phyloP scores from a whole-genome alignment of 129 eudicot species.

The Tanacetum coccineum region DNA sequence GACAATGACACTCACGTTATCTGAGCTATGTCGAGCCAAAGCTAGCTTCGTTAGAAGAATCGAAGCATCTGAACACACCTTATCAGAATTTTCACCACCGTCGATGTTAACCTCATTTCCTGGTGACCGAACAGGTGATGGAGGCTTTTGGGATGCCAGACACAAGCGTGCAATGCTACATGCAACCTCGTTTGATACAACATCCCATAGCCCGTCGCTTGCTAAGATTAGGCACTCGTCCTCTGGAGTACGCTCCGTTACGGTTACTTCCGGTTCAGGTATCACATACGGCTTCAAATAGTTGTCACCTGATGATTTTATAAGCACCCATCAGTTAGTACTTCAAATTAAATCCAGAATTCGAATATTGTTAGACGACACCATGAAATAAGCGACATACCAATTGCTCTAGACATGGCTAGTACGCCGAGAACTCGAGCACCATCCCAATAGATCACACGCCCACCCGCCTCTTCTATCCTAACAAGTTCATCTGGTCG shows the following conservation, averaged over 20 bases:
- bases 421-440: conserved; percentile 81
- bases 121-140: conserved; percentile 44
- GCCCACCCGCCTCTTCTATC: conserved; percentile 83
- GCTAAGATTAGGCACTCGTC: conserved; percentile 84
- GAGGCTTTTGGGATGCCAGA: conserved; percentile 37
- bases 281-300: conserved; percentile 86
- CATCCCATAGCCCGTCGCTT: conserved; percentile 94
- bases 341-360: not conserved
- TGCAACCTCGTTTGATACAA: conserved; percentile 79
- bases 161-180: conserved; percentile 86
- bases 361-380: not conserved
- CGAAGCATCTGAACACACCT: conserved; percentile 90
- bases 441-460: conserved; percentile 93
- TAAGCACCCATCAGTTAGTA: not conserved
- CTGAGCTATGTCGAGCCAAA: conserved; percentile 70
- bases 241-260: conserved; percentile 59
- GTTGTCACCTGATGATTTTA: conserved; percentile 45
- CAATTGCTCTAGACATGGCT: conserved; percentile 95
- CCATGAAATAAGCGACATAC: conserved; percentile 16
- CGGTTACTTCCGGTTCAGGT: conserved; percentile 88
- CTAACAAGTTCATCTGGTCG: conserved; percentile 76
- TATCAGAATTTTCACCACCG: conserved; percentile 63
- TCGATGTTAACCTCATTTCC: conserved; percentile 39
- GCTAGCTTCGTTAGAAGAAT: conserved; percentile 80
- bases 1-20: conserved; percentile 87